phyloP scores from a whole-genome alignment of 768 basidiomycete species.

The Podaxis sp. region DNA sequence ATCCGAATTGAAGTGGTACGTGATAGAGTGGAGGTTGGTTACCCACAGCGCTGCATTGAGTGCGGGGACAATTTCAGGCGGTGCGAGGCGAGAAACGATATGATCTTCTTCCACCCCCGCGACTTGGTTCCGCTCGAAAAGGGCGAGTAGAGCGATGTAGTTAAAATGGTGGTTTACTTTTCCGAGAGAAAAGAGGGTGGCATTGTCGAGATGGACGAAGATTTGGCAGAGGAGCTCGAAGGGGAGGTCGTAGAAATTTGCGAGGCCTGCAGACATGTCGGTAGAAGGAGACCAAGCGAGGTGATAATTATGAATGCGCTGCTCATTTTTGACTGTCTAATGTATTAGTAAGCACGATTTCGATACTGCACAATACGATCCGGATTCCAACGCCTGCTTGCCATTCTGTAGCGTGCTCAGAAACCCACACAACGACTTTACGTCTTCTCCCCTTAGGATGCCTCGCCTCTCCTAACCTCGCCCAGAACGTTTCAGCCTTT shows the following conservation, averaged over 20 bases:
- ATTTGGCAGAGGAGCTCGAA: background rate
- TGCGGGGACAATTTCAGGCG: background rate
- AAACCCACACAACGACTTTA: no score
- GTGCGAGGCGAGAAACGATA: background rate
- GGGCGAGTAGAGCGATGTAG: background rate
- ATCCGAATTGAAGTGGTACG: background rate
- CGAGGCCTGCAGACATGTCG: background rate
- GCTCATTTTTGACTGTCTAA: no score
- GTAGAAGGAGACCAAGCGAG: background rate
- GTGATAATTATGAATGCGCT: no score
- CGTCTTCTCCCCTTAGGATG: no score
- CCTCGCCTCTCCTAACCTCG: no score
- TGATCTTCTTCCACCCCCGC: background rate
- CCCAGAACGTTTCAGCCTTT: no score
- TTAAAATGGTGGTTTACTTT: background rate
- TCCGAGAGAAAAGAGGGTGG: background rate
- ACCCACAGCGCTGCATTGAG: background rate
- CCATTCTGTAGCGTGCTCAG: no score
- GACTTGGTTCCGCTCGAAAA: background rate
- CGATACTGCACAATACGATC: no score
- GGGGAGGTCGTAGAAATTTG: background rate
- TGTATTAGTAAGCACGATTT: no score
- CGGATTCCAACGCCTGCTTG: no score
- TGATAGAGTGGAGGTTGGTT: background rate
- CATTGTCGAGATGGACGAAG: background rate